Conservation (phyloP, 495 filamentous ascomycete species). For the Corynascus novoguineensis region DNA sequence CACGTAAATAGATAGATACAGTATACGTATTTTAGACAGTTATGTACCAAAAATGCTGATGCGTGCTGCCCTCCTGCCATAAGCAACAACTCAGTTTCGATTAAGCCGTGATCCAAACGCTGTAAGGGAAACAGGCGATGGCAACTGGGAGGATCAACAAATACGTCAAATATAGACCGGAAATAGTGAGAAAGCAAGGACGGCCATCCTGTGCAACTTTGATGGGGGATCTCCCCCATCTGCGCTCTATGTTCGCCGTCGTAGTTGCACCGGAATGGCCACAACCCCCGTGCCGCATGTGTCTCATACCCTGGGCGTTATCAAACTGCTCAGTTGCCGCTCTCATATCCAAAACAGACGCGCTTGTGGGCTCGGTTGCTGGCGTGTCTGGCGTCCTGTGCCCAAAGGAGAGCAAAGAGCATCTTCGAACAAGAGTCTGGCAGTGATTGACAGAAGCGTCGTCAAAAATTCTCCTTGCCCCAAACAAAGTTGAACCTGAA, state of each 20-base stretch:
- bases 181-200: background rate
- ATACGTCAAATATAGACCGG: background rate
- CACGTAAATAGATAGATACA: constrained; percentile 11
- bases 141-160: background rate
- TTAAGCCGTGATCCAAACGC: constrained; percentile 16
- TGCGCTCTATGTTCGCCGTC: background rate
- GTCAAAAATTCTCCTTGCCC: constrained; percentile 74
- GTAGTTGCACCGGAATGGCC: no score
- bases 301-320: background rate
- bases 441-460: background rate
- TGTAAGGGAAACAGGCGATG: background rate
- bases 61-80: background rate
- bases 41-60: constrained; percentile 19
- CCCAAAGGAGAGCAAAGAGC: background rate
- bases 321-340: background rate
- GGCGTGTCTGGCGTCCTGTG: constrained; percentile 23
- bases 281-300: background rate
- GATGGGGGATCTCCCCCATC: background rate
- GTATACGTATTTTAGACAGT: constrained; percentile 13
- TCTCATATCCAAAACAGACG: background rate
- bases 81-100: constrained; percentile 3
- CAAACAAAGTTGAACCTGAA: constrained; percentile 55
- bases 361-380: background rate
- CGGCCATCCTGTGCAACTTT: background rate
- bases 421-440: background rate